phyloP scores from a whole-genome alignment of 441 rosid genomes.

The Pelargonium citronellum region DNA sequence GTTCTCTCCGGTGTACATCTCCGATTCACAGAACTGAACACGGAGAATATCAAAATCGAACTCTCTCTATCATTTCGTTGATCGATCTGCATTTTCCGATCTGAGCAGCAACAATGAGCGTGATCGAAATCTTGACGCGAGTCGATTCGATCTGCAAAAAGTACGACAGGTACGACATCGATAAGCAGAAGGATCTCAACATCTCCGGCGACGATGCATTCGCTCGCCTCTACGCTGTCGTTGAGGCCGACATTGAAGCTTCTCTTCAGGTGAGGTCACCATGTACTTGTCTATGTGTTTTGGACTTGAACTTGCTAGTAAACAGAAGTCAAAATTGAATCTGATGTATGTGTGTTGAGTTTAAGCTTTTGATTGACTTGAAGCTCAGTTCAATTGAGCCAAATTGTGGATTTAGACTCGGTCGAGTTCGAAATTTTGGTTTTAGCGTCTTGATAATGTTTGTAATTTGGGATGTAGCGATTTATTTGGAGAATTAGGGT shows the following conservation, averaged over 20 bases:
- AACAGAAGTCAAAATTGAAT: conserved; percentile 5
- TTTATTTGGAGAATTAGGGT: too few species aligned
- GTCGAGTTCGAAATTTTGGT: background rate
- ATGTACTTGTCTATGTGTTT: too few species aligned
- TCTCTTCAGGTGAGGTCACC: too few species aligned
- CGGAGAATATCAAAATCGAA: background rate
- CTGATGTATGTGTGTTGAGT: background rate
- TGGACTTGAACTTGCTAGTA: background rate
- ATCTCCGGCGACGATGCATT: conserved; percentile 58
- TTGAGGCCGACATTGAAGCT: too few species aligned
- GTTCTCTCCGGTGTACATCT: too few species aligned
- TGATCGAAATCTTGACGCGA: conserved; percentile 82
- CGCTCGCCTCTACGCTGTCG: too few species aligned
- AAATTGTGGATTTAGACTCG: conserved; percentile 12
- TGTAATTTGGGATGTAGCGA: too few species aligned
- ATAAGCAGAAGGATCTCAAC: conserved; percentile 67
- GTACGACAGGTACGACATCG: conserved; percentile 89
- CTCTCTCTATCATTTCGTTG: background rate
- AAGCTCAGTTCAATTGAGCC: conserved; percentile 5
- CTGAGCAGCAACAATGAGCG: conserved; percentile 53
- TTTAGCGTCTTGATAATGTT: too few species aligned
- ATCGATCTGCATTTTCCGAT: too few species aligned
- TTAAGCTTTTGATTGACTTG: background rate
- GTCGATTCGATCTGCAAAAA: conserved; percentile 93
- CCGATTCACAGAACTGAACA: background rate